Evolutionary conservation across 2,329 filamentous ascomycete species (phyloP), one percentile per base, ranked within the genome.

Genomic region (Pochonia chlamydosporia): DNA sequence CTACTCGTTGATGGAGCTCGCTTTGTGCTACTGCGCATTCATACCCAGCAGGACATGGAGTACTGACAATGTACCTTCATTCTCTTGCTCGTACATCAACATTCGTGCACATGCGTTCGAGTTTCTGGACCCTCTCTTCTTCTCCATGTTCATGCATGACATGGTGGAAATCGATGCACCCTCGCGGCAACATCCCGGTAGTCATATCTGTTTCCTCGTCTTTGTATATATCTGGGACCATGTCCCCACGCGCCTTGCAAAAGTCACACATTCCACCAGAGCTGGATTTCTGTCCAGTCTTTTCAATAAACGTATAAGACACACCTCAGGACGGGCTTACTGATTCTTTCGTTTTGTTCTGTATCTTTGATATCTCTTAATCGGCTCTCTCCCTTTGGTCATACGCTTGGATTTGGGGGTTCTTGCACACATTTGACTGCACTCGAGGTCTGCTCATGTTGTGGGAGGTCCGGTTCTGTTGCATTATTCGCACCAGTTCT

Each of bases 81-180:
- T 23, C 20, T 40, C 35, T 47, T 30, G 47, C 48, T 47, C 43
- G 46, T 53, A 47, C 49, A 52, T 53, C 49, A 47, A 49, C 50
- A 52, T 44, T 48, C 21, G 43, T 42, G 46, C 48, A 49, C 50
- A 49, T 54, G 49, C 50, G 49, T 47, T 50, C 57, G 50, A 52
- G 56, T 51, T 56, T 40, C 41, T 51, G 54, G 63, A 64, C 62
- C 61, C 62, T 63, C 60, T 42, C n/a, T 36, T 40, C 52, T 58
- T 62, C 62, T 63, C 63, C 63, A 65, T 66, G 60, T 58, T 59
- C 62, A 64, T 66, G 63, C 64, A 66, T 57, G 52, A 47, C 53
- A 59, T 63, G 59, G 59, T 54, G 57, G 35, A 28, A 52, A 51
- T 52, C 49, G 48, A 46, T 40, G 49, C 47, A 37, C 33, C 40